These are phyloP conservation scores for Hypoxylon sp. DNA, from an alignment of 2,329 filamentous ascomycete genomes.

Conservation along the genomic window DNA sequence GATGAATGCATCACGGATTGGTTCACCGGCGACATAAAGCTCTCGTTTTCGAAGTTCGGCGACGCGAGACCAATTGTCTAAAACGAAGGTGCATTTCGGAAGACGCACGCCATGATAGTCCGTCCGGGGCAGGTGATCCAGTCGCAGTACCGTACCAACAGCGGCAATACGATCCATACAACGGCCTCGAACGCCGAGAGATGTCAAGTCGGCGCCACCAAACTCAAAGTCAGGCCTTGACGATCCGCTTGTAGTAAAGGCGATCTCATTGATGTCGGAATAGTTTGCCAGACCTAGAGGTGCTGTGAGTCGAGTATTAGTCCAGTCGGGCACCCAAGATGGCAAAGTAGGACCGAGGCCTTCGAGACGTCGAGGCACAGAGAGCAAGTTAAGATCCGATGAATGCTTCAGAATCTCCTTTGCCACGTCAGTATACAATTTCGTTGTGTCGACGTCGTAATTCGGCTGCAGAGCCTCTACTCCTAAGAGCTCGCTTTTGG, in stretches of 20 bases:
- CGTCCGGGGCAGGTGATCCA: conserved; percentile 33
- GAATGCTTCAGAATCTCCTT: conserved; percentile 39
- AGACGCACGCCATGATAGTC: conserved; percentile 37
- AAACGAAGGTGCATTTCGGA: conserved; percentile 41
- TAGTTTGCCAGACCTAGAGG: conserved; percentile 44
- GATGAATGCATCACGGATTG: conserved; percentile 42
- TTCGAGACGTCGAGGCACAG: conserved; percentile 37
- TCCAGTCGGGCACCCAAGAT: conserved; percentile 51
- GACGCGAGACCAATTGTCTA: conserved; percentile 37
- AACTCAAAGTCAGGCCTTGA: conserved; percentile 30
- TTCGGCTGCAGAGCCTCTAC: conserved; percentile 39
- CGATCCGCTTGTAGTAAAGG: conserved; percentile 33
- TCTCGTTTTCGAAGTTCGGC: conserved; percentile 2
- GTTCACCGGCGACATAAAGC: conserved; percentile 36
- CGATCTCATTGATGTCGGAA: conserved; percentile 41
- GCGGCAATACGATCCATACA: conserved; percentile 40
- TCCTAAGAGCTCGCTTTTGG: conserved; percentile 24
- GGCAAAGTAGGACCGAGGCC: conserved; percentile 32
- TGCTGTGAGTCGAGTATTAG: conserved; percentile 42
- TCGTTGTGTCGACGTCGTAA: conserved; percentile 38
- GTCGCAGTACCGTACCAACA: conserved; percentile 31
- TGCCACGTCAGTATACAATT: conserved; percentile 42
- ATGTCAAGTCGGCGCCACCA: conserved; percentile 10
- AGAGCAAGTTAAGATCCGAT: conserved; percentile 43
- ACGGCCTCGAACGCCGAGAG: conserved; percentile 32